Base-by-base conservation (phyloP, 2,329 filamentous ascomycete genomes). In the Arthroderma sp. region DNA sequence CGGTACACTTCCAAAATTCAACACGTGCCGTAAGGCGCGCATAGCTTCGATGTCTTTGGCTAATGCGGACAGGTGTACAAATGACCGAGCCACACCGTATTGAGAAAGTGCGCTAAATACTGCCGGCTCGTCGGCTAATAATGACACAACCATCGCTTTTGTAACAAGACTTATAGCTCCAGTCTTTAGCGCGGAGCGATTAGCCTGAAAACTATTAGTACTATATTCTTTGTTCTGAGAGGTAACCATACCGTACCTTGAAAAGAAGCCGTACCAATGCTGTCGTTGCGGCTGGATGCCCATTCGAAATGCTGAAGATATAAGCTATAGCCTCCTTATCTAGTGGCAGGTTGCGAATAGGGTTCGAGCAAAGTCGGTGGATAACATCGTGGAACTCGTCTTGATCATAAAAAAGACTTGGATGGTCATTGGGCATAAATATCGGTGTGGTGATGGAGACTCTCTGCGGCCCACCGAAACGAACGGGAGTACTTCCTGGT, bases 201-300 rank as follows among this genome's bases (percentile, higher is more conserved):
- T 22, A 22, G 15, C 15, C 15, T 22, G 3, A 3, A 22, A 22
- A 3, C 15, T 22, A 22, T 22, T 22, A 22, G 15, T 22, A 22
- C 15, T 2, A 22, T 22, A 3, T 22, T 22, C 1, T 22, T 22
- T 22, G 15, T 22, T 22, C 15, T 22, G 3, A 3, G 15, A 22
- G 1, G 15, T 22, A 22, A 39, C 36, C 36, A 36, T 8, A 29
- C 5, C 40, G 4, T 42, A 47, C 45, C 37, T 44, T 32, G 22
- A 45, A 42, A 15, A 45, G 27, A 29, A 37, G 34, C 7, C 29
- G 29, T 27, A 47, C 37, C n/a, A 47, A 11, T 10, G 37, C 40
- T 8, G 40, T 36, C 4, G 48, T 46, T 22, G 45, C 49, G 6
- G 33, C 47, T 4, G 43, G 49, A 36, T 49, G 45, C 6, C 47